These are phyloP conservation scores for Hsuehochloa calcarea DNA, from an alignment of 176 grass and related monocot genomes.

Conservation along the genomic window DNA sequence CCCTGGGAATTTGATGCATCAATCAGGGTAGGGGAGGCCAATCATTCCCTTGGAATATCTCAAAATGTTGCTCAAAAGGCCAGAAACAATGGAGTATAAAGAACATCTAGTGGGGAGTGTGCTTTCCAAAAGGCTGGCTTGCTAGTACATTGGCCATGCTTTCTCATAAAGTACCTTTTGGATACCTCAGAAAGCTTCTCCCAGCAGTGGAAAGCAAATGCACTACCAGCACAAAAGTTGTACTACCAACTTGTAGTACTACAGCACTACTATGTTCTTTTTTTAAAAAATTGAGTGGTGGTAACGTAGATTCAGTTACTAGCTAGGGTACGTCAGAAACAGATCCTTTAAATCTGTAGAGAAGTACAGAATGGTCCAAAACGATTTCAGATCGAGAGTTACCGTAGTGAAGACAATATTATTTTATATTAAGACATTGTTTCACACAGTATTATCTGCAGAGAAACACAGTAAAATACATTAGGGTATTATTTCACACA, in stretches of 20 bases:
- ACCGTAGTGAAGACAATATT: no score
- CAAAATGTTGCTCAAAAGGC: constrained; percentile 20
- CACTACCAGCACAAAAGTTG: constrained; percentile 25
- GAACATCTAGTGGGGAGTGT: constrained; percentile 2
- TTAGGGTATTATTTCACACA: no score
- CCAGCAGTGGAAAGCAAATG: constrained; percentile 12
- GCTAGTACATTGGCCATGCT: constrained; percentile 10
- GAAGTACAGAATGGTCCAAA: no score
- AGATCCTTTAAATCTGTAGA: no score
- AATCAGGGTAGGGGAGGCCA: constrained; percentile 20
- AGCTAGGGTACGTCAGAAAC: neutral
- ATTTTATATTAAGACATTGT: no score
- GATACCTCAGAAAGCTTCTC: constrained; percentile 24
- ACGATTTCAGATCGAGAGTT: no score
- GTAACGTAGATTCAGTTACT: neutral
- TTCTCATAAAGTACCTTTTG: constrained; percentile 23
- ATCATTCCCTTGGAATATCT: constrained; percentile 27
- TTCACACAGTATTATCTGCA: no score
- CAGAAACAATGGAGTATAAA: constrained; percentile 16
- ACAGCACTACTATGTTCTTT: neutral
- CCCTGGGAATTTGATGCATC: constrained; percentile 35
- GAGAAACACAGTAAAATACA: no score
- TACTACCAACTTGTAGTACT: neutral
- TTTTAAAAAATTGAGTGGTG: neutral
- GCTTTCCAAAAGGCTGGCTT: constrained; percentile 40